Base-by-base conservation (phyloP, 306 rosid genomes). In the Benincasa hispida region DNA sequence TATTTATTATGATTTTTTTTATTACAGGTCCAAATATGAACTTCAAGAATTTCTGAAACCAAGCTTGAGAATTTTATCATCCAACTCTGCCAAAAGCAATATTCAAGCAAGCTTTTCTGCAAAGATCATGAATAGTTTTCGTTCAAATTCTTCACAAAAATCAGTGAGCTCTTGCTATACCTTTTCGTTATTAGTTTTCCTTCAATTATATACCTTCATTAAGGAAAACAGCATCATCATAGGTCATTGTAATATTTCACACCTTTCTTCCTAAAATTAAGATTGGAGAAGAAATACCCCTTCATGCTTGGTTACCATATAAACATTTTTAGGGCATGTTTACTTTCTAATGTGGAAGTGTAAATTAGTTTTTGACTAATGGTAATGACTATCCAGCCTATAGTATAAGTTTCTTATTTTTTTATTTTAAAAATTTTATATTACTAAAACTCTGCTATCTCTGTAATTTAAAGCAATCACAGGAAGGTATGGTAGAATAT, bases 401-500 rank as follows among this genome's bases (percentile, higher is more conserved):
- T 21, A 17, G 8, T 50, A 10, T 50, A 27, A 2, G 27, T 50
- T 50, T 50, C 8, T 50, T 50, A 1, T 45, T 45, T 2, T 12
- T 45, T 45, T 45, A 45, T 12, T 12, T 15, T 48, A 2, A 17
- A 1, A 8, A 48, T 47, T 25, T 12, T 22, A 5, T 72, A 5
- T 28, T 51, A 10, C 61, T 51, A 27, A 50, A 48, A 72, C 45
- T 30, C 47, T 4, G 32, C 77, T 74, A 47, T 66, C 81, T 82
- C 86, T 87, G 84, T 79, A 76, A 76, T 83, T 83, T 74, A 75
- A 80, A 61, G 76, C 82, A 76, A 75, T 79, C 34, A 69, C 97
- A 95, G 99, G 87, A 90, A 79, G 99, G 96, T 78, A 86, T 95
- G 99, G 89, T 90, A 25, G 98, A 95, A 79, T 92, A 89, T 82